A percentile compares a stretch with the other conserved stretches of the same genome.
Conservation (phyloP, 805 yeast genomes). For the Candida ponderosae region DNA sequence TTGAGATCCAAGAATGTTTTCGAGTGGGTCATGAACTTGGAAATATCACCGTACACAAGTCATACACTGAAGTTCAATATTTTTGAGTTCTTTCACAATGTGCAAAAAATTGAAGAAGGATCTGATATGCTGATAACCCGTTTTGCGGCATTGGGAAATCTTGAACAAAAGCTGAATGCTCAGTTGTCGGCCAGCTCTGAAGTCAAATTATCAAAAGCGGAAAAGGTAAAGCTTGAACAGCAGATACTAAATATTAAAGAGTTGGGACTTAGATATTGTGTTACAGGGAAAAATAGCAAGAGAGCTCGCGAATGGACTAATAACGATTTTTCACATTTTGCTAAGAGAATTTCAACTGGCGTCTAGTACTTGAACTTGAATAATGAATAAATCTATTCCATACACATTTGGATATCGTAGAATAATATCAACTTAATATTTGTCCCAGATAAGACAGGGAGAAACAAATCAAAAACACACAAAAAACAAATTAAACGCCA, state of each 20-base stretch:
- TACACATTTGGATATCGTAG: too few relatives aligned
- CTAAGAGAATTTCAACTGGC: constrained; percentile 33
- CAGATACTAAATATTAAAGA: constrained; percentile 36
- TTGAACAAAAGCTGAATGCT: constrained; percentile 24
- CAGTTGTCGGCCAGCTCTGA: background rate
- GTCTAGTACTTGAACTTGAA: too few relatives aligned
- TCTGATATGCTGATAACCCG: constrained; percentile 51
- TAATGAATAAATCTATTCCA: too few relatives aligned
- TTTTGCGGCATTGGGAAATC: constrained; percentile 35
- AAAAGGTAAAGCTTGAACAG: constrained; percentile 18
- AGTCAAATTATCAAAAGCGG: constrained; percentile 1
- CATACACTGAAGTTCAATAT: constrained; percentile 32
- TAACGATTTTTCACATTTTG: constrained; percentile 36
- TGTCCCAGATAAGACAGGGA: too few relatives aligned
- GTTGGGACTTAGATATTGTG: constrained; percentile 34
- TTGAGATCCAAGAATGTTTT: constrained; percentile 47
- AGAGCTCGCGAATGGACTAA: constrained; percentile 56
- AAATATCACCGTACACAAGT: constrained; percentile 41
- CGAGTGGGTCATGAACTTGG: constrained; percentile 58
- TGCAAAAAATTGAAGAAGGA: constrained; percentile 50
- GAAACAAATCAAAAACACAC: too few relatives aligned
- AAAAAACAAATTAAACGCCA: too few relatives aligned
- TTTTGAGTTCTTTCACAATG: constrained; percentile 32
- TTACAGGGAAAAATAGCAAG: constrained; percentile 38
- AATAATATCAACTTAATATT: too few relatives aligned